Conservation (phyloP, 352 stramenopile species). For the Globisporangium polare region DNA sequence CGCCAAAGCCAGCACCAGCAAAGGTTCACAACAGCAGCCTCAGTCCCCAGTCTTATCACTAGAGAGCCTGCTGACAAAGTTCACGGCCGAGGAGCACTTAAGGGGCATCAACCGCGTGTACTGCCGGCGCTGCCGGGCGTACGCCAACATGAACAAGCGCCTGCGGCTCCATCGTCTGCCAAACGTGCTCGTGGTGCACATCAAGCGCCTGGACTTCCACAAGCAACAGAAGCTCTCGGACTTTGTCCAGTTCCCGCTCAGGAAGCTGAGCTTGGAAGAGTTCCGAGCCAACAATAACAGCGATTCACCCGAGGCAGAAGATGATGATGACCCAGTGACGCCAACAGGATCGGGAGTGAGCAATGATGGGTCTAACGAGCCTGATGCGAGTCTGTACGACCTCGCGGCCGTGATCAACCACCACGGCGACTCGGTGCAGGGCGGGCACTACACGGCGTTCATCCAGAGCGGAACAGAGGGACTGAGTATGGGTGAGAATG, state of each 20-base stretch:
- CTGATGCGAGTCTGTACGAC: conserved; percentile 40
- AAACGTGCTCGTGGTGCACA: conserved; percentile 71
- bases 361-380: conserved; percentile 13
- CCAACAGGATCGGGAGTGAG: conserved; percentile 11
- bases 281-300: conserved; percentile 18
- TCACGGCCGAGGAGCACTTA: conserved; percentile 53
- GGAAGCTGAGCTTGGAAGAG: conserved; percentile 33
- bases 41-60: conserved; percentile 22
- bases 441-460: conserved; percentile 71
- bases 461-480: conserved; percentile 13
- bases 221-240: conserved; percentile 50
- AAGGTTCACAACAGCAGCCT: background rate
- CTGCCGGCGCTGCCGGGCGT: conserved; percentile 47
- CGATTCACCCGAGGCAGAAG: background rate
- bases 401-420: conserved; percentile 61
- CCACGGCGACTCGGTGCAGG: conserved; percentile 62
- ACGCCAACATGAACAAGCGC: conserved; percentile 58
- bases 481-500: conserved; percentile 18
- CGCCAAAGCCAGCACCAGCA: background rate
- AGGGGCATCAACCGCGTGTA: conserved; percentile 63
- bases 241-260: conserved; percentile 52
- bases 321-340: conserved; percentile 1
- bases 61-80: conserved; percentile 33
- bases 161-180: conserved; percentile 57
- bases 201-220: conserved; percentile 72